Conservation (phyloP, 441 rosid species). For the Cnidoscolus chayamansa region DNA sequence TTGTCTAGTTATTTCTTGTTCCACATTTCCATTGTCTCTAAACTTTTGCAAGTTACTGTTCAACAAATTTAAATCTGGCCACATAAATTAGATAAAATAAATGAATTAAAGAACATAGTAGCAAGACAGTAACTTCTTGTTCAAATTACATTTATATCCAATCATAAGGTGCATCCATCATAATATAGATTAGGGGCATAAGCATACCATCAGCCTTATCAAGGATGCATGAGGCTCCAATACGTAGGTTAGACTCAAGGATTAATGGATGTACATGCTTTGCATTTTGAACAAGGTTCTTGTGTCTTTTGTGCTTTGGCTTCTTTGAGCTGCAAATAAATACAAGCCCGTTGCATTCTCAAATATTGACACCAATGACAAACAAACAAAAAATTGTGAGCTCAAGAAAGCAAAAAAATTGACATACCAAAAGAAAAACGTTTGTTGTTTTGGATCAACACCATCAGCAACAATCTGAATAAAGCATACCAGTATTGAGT, state of each 20-base stretch:
- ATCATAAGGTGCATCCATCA: slow-evolving; percentile 14
- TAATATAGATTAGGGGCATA: neutral
- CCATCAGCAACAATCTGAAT: slow-evolving; percentile 71
- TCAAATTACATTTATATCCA: neutral
- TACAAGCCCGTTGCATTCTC: neutral
- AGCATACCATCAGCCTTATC: slow-evolving; percentile 62
- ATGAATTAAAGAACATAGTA: neutral
- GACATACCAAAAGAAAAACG: slow-evolving; percentile 76
- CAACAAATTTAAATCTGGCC: neutral
- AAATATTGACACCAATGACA: slow-evolving; percentile 15
- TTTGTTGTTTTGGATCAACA: slow-evolving; percentile 88
- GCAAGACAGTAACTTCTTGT: neutral
- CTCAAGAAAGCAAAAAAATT: slow-evolving; percentile 18
- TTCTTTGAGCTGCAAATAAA: slow-evolving; percentile 64
- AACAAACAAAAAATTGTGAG: slow-evolving; percentile 11
- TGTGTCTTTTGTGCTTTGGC: slow-evolving; percentile 55
- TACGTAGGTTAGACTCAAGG: slow-evolving; percentile 44
- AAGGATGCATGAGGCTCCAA: slow-evolving; percentile 46
- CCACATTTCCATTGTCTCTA: neutral
- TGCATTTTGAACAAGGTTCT: slow-evolving; percentile 48
- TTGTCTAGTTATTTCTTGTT: neutral
- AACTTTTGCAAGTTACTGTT: neutral
- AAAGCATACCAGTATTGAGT: slow-evolving; percentile 18
- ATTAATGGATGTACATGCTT: slow-evolving; percentile 60
- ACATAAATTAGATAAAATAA: neutral